Base-by-base conservation (phyloP, 2,329 filamentous ascomycete species). In the Dendrostoma leiphaemia region DNA sequence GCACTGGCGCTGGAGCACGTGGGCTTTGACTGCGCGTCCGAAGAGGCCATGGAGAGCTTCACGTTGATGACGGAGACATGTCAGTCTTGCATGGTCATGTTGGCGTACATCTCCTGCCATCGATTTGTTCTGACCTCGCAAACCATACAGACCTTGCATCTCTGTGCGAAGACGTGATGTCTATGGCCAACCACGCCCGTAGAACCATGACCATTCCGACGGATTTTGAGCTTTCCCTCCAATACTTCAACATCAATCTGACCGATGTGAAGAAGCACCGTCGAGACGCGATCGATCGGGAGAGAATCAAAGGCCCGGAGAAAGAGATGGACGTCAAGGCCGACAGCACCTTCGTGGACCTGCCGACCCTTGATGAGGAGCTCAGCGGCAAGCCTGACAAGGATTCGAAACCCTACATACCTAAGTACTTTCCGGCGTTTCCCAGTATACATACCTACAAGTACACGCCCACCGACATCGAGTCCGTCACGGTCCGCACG, bases 361-460 rank as follows among this genome's bases (percentile, higher is more conserved):
- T 77, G 13, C 77, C 75, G 0, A 71, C 78, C 8, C 71, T 80
- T 15, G 78, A 79, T 23, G 67, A 74, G 4, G 82, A 85, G 51
- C 71, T 87, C 2, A 84, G 82, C 54, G 84, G 84, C 34, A 74
- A 76, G 53, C 62, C 71, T 1, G 83, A 86, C 59, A 85, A 84
- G 62, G 74, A 78, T 8, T 66, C 72, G 12, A 80, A 79, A 61
- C 53, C 66, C 23, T 85, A 83, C 66, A 84, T 87, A 10, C 84
- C 84, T 0, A 68, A 70, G 32, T 74, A 75, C 0, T 84, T 87
- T 48, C 84, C 84, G 0, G 74, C 78, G 9, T 86, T 86, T 56
- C 84, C 84, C 0, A 85, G 82, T 64, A 81, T 80, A 43, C 83
- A 86, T 62, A 86, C 83, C 3, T 87, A 85, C 67, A 79, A 76